A percentile compares a stretch with the other conserved stretches of the same genome.
phyloP scores from a whole-genome alignment of 2,329 filamentous ascomycete genomes.

The Ceratocystis papillata region DNA sequence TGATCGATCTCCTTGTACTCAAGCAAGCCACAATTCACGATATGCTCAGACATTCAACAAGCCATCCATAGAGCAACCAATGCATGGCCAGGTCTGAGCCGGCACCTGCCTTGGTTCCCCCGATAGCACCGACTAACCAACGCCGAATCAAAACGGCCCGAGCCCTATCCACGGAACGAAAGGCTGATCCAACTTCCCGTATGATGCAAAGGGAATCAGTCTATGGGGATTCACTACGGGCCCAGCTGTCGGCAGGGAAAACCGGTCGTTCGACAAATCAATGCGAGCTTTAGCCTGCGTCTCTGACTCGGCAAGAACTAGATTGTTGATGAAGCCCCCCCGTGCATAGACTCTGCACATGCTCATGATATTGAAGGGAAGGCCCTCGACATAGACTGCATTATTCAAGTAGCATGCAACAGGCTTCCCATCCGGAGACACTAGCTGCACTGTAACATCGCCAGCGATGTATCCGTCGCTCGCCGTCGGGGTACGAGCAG shows the following conservation, averaged over 20 bases:
- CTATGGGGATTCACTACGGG: slow-evolving; percentile 1
- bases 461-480: slow-evolving; percentile 9
- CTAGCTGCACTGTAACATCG: slow-evolving; percentile 9
- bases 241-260: slow-evolving; percentile 2
- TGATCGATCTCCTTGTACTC: no score
- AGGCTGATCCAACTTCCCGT: neutral
- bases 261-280: neutral
- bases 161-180: neutral
- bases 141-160: slow-evolving; percentile 1
- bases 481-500: neutral
- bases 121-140: neutral
- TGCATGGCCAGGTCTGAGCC: no score
- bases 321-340: slow-evolving; percentile 12
- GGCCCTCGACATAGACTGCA: slow-evolving; percentile 4
- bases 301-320: neutral
- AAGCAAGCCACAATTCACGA: no score
- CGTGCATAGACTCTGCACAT: slow-evolving; percentile 9
- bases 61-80: no score
- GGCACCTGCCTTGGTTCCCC: no score
- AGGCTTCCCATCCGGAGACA: neutral
- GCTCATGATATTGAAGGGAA: slow-evolving; percentile 5
- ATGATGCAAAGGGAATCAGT: slow-evolving; percentile 1
- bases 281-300: neutral
- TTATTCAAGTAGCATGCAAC: slow-evolving; percentile 4
- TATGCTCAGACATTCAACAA: no score